These are phyloP conservation scores for Hyaloscypha variabilis DNA, from an alignment of 495 filamentous ascomycete genomes.

Conservation along the genomic window DNA sequence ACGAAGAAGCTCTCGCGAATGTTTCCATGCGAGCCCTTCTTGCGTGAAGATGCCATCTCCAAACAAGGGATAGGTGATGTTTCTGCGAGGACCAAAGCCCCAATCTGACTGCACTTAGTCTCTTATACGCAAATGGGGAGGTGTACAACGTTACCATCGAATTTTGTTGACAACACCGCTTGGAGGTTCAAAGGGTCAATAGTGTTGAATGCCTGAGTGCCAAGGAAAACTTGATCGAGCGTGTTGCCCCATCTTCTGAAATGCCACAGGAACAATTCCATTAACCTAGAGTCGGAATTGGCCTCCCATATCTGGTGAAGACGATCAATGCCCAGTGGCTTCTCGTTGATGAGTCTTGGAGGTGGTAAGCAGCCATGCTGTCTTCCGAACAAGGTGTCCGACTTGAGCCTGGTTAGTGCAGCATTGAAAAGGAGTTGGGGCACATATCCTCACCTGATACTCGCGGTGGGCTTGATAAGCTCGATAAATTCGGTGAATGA, in stretches of 20 bases:
- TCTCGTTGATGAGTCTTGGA: conserved; percentile 25
- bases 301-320: conserved; percentile 35
- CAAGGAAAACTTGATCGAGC: conserved; percentile 32
- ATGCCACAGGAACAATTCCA: conserved; percentile 38
- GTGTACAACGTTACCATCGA: conserved; percentile 55
- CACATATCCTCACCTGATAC: too few species aligned
- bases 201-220: conserved; percentile 45
- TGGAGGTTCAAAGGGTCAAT: conserved; percentile 75
- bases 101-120: conserved; percentile 49
- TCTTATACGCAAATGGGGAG: too few species aligned
- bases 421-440: too few species aligned
- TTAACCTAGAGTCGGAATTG: conserved; percentile 33
- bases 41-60: conserved; percentile 72
- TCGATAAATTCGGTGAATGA: too few species aligned
- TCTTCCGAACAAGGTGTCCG: too few species aligned
- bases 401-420: too few species aligned
- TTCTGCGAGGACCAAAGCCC: conserved; percentile 42
- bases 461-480: too few species aligned
- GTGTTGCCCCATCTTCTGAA: conserved; percentile 32
- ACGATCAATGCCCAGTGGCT: conserved; percentile 42
- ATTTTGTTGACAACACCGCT: conserved; percentile 65
- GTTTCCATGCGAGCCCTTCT: conserved; percentile 64
- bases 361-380: conserved; percentile 3
- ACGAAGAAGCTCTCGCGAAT: conserved; percentile 43
- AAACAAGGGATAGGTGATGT: conserved; percentile 58